Evolutionary conservation across 78 protist genomes (phyloP).

Genomic region (Polysphondylium violaceum): DNA sequence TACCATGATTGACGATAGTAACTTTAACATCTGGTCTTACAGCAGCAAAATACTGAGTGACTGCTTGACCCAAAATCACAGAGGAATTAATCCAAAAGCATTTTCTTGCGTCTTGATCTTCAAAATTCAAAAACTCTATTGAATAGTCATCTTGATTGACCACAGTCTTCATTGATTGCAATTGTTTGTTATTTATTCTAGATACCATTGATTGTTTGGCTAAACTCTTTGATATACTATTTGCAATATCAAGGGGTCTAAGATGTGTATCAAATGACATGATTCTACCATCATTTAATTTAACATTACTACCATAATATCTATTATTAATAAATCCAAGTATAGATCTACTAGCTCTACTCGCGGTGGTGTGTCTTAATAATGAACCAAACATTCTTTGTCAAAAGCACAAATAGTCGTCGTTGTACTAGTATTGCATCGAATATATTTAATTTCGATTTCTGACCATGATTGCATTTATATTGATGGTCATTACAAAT

Average conservation of each 20-base stretch:
- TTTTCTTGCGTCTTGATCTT: conserved; percentile 38
- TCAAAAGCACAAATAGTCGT: no score
- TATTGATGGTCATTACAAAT: no score
- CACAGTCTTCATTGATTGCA: not conserved
- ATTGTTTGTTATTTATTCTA: not conserved
- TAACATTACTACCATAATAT: conserved; percentile 4
- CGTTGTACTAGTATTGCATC: no score
- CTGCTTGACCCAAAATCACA: conserved; percentile 15
- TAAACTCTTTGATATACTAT: not conserved
- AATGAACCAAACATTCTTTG: no score
- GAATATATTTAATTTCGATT: no score
- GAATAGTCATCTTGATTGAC: not conserved
- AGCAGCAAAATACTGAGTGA: not conserved
- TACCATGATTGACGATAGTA: not conserved
- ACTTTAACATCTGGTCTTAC: not conserved
- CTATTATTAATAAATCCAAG: not conserved
- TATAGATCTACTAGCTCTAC: no score
- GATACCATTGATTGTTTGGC: not conserved
- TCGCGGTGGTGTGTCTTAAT: no score
- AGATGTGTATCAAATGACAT: not conserved
- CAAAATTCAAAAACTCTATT: conserved; percentile 57
- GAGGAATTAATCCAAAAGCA: conserved; percentile 45
- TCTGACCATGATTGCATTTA: no score
- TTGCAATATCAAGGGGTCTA: conserved; percentile 1
- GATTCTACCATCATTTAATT: conserved; percentile 11